phyloP scores from a whole-genome alignment of 2,329 filamentous ascomycete genomes.

The Exophiala oligosperma region DNA sequence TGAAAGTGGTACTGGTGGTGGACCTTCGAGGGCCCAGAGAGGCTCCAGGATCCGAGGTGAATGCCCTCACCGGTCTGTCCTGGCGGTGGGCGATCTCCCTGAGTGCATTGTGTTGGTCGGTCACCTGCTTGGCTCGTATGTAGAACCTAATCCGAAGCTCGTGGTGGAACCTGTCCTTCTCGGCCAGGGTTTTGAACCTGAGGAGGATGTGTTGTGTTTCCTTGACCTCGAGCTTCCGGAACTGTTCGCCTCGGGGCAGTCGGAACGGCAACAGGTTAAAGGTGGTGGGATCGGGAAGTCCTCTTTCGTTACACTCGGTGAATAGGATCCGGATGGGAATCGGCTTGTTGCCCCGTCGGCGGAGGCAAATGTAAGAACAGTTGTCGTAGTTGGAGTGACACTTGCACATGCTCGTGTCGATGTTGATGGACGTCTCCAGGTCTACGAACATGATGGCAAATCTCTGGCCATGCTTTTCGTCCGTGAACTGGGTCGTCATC shows the following conservation, averaged over 20 bases:
- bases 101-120: not conserved
- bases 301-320: not conserved
- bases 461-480: not conserved
- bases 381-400: constrained; percentile 5
- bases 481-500: not conserved
- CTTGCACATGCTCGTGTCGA: constrained; percentile 5
- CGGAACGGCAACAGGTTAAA: constrained; percentile 9
- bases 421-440: not conserved
- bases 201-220: constrained; percentile 4
- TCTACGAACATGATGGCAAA: constrained; percentile 11
- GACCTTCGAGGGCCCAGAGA: not conserved
- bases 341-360: not conserved
- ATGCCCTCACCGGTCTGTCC: constrained; percentile 1
- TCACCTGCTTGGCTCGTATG: not conserved
- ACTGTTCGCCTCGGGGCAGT: constrained; percentile 2
- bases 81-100: not conserved
- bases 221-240: constrained; percentile 1
- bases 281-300: constrained; percentile 6
- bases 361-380: constrained; percentile 3
- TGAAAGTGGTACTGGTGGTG: not conserved
- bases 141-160: not conserved
- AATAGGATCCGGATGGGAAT: not conserved
- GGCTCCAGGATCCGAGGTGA: not conserved
- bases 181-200: not conserved
- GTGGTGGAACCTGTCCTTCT: constrained; percentile 3